A percentile compares a stretch with the other conserved stretches of the same genome.
phyloP scores from a whole-genome alignment of 768 basidiomycete genomes.

The Lepiota brunneoincarnata region DNA sequence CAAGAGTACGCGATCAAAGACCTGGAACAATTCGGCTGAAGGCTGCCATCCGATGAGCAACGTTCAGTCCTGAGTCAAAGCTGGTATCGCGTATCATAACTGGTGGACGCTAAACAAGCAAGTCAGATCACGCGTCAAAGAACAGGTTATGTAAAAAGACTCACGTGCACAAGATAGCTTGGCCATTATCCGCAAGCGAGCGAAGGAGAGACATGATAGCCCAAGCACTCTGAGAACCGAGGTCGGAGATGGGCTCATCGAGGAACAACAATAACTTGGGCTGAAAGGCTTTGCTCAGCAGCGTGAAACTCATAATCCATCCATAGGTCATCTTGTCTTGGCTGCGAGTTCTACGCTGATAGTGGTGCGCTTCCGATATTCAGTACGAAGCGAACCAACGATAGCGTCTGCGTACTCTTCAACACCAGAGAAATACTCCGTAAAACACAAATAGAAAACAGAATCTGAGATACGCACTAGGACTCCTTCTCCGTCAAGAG shows the following conservation, averaged over 20 bases:
- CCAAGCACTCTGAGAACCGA: constrained; percentile 88
- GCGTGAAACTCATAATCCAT: too few species aligned
- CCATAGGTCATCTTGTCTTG: too few species aligned
- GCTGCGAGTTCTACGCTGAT: constrained; percentile 88
- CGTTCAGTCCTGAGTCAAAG: too few species aligned
- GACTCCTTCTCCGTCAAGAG: constrained; percentile 71
- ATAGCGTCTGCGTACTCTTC: constrained; percentile 60
- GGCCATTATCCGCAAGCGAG: constrained; percentile 75
- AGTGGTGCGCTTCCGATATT: constrained; percentile 78
- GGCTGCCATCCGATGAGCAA: too few species aligned
- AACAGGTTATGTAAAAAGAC: constrained; percentile 26
- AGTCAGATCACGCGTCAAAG: background rate
- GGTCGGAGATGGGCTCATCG: constrained; percentile 87
- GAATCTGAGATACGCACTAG: constrained; percentile 51
- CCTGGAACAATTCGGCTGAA: constrained; percentile 78
- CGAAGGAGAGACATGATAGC: constrained; percentile 74
- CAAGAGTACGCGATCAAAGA: constrained; percentile 77
- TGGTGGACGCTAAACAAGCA: constrained; percentile 38
- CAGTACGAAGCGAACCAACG: constrained; percentile 66
- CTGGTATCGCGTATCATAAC: constrained; percentile 17
- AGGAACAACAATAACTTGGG: constrained; percentile 81
- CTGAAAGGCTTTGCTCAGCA: too few species aligned
- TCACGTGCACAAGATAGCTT: constrained; percentile 88
- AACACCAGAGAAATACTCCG: constrained; percentile 59
- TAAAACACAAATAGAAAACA: constrained; percentile 1